A percentile compares a stretch with the other conserved stretches of the same genome.
These are phyloP conservation scores for Daldinia eschscholtzii DNA, from an alignment of 2,329 filamentous ascomycete genomes.

Conservation along the genomic window DNA sequence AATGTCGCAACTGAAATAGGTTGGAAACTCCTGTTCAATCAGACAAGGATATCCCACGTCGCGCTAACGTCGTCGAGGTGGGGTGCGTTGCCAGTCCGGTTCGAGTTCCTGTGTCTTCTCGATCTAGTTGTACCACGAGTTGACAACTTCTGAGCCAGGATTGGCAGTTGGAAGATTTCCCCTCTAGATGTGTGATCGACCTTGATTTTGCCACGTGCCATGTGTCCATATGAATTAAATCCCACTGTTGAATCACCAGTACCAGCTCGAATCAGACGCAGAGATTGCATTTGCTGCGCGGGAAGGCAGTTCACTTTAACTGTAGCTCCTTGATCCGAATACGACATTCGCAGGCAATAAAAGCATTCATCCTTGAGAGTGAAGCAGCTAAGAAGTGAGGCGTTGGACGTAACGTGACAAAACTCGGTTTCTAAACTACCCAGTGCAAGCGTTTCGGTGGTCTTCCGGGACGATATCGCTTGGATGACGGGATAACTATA, in stretches of 20 bases:
- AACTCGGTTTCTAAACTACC: not conserved
- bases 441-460: not conserved
- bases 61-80: conserved; percentile 22
- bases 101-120: conserved; percentile 18
- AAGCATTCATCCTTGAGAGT: not conserved
- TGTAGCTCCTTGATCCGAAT: not conserved
- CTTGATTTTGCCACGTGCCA: conserved; percentile 4
- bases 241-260: not conserved
- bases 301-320: not conserved
- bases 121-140: conserved; percentile 17
- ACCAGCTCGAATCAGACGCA: not conserved
- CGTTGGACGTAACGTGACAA: not conserved
- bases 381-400: conserved; percentile 1
- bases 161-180: conserved; percentile 14
- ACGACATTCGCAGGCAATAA: not conserved
- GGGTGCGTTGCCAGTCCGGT: conserved; percentile 23
- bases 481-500: not conserved
- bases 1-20: conserved; percentile 30
- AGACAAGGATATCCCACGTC: conserved; percentile 34
- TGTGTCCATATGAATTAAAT: not conserved
- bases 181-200: not conserved
- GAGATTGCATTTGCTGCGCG: not conserved
- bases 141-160: conserved; percentile 21
- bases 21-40: conserved; percentile 27
- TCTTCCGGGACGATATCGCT: not conserved